Conservation (phyloP, 345 rosid species). For the Raphanus sativus region DNA sequence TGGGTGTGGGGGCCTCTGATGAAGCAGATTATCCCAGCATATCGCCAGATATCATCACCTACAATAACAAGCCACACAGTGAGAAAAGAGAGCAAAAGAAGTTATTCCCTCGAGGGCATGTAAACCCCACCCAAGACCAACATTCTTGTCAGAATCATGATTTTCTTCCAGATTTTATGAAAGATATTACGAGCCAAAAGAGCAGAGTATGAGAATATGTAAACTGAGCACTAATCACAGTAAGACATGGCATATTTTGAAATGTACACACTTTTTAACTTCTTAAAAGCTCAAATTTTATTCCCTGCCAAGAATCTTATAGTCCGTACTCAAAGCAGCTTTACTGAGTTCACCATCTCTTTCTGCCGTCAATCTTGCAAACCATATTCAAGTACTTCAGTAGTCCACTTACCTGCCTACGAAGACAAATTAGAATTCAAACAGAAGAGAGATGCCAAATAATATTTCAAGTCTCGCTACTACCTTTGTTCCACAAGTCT, state of each 20-base stretch:
- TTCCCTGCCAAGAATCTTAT: conserved; percentile 58
- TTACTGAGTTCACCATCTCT: conserved; percentile 94
- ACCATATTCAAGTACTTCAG: conserved; percentile 81
- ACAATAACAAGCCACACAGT: conserved; percentile 22
- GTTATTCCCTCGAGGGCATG: neutral
- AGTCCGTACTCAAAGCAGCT: conserved; percentile 56
- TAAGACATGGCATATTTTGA: conserved; percentile 4
- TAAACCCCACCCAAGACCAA: conserved; percentile 7
- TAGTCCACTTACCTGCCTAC: conserved; percentile 75
- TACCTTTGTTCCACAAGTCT: conserved; percentile 63
- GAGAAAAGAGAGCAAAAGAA: neutral
- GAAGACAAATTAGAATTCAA: conserved; percentile 22
- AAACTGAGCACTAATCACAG: neutral
- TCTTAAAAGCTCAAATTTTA: conserved; percentile 15
- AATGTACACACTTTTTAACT: neutral
- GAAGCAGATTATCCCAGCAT: conserved; percentile 41
- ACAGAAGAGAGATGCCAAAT: neutral
- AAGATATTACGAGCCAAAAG: neutral
- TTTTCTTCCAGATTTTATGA: neutral
- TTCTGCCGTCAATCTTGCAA: conserved; percentile 94
- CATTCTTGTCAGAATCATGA: conserved; percentile 1
- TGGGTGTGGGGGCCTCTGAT: too few species aligned
- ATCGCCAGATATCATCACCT: conserved; percentile 99
- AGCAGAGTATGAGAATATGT: neutral
- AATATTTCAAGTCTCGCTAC: conserved; percentile 3